Evolutionary conservation across 2,329 filamentous ascomycete genomes (phyloP).

Genomic region (Fusarium equiseti): DNA sequence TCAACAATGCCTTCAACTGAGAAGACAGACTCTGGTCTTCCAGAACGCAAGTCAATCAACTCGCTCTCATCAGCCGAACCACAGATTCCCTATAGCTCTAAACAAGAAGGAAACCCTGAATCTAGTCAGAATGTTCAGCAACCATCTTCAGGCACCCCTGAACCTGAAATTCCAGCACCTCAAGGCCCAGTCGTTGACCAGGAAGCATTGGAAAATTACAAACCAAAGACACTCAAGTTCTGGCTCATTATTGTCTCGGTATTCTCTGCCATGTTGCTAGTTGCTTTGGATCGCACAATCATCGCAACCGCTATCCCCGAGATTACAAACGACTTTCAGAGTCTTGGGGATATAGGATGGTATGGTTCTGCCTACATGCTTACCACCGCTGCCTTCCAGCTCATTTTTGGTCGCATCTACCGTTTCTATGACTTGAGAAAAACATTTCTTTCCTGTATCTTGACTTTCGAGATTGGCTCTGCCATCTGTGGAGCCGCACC

Average conservation of each 20-base stretch:
- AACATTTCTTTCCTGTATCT: slow-evolving; percentile 61
- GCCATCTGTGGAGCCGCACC: slow-evolving; percentile 67
- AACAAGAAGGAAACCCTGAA: background rate
- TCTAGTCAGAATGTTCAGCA: background rate
- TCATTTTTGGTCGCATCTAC: slow-evolving; percentile 67
- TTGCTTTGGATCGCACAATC: slow-evolving; percentile 70
- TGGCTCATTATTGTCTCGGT: slow-evolving; percentile 67
- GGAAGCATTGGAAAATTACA: slow-evolving; percentile 58
- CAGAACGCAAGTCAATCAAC: slow-evolving; percentile 30
- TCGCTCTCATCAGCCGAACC: slow-evolving; percentile 40
- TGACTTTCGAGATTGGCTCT: slow-evolving; percentile 67
- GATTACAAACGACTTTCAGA: slow-evolving; percentile 69
- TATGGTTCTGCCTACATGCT: slow-evolving; percentile 73
- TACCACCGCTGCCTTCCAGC: slow-evolving; percentile 66
- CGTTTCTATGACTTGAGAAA: slow-evolving; percentile 65
- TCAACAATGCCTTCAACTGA: slow-evolving; percentile 27
- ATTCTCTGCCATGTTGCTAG: slow-evolving; percentile 67
- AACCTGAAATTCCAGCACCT: slow-evolving; percentile 31
- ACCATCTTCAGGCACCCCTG: slow-evolving; percentile 18
- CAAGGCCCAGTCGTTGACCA: slow-evolving; percentile 39
- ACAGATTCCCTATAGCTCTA: background rate
- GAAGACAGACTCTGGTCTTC: slow-evolving; percentile 5
- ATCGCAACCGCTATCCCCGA: slow-evolving; percentile 66
- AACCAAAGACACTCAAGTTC: slow-evolving; percentile 66
- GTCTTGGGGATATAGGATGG: slow-evolving; percentile 72